phyloP scores from a whole-genome alignment of 2,329 filamentous ascomycete species.

The Claviceps capensis region DNA sequence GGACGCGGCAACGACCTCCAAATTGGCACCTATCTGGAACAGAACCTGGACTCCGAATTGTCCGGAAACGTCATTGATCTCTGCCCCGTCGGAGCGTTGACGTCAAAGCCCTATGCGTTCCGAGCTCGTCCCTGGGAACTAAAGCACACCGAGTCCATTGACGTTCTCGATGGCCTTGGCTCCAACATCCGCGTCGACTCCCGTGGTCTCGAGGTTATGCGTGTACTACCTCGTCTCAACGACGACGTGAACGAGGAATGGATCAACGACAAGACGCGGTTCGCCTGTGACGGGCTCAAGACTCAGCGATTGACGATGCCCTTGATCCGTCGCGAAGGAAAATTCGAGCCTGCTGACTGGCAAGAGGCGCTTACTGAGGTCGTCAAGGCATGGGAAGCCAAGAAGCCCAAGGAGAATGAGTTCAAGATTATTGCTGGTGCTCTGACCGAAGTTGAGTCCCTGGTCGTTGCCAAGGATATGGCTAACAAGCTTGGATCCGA shows the following conservation, averaged over 20 bases:
- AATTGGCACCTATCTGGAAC: constrained; percentile 95
- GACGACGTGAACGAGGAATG: constrained; percentile 99
- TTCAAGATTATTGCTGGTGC: constrained; percentile 92
- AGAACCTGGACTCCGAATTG: constrained; percentile 83
- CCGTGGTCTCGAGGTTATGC: constrained; percentile 90
- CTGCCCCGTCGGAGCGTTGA: constrained; percentile 91
- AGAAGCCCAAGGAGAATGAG: constrained; percentile 78
- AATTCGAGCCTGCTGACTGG: constrained; percentile 89
- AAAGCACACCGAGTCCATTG: constrained; percentile 89
- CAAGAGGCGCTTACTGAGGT: constrained; percentile 90
- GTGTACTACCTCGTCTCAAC: constrained; percentile 81
- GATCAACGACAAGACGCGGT: constrained; percentile 98
- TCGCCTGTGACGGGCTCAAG: constrained; percentile 91
- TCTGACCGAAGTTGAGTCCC: constrained; percentile 78
- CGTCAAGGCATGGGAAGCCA: constrained; percentile 60
- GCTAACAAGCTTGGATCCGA: constrained; percentile 95
- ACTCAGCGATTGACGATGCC: constrained; percentile 92
- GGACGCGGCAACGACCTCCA: constrained; percentile 95
- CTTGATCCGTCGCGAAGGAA: constrained; percentile 72
- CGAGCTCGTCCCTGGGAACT: constrained; percentile 93
- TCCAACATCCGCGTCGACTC: constrained; percentile 93
- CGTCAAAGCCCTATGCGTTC: constrained; percentile 96
- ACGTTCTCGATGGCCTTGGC: constrained; percentile 83
- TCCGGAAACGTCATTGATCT: constrained; percentile 97
- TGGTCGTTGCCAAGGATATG: constrained; percentile 94